Evolutionary conservation across 768 basidiomycete species (phyloP).

Genomic region (Pleurotus cornucopiae): DNA sequence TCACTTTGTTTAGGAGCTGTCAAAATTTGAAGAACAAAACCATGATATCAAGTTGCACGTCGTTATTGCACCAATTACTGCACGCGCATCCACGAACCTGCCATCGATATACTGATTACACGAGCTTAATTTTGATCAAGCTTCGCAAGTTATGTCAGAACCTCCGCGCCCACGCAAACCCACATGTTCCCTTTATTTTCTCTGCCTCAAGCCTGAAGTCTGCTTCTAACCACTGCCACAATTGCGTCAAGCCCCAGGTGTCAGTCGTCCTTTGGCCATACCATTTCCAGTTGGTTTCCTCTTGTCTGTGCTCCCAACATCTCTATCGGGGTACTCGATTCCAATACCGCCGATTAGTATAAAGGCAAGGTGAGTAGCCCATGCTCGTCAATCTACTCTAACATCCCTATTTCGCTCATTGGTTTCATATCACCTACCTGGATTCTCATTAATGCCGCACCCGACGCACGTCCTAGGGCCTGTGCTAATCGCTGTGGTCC

Average conservation of each 20-base stretch:
- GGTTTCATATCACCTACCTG: neutral
- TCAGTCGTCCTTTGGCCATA: neutral
- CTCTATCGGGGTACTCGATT: no score
- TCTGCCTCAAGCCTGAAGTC: neutral
- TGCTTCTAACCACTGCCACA: neutral
- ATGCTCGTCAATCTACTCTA: neutral
- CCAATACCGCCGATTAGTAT: no score
- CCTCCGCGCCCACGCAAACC: neutral
- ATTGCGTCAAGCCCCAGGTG: neutral
- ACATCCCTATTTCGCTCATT: neutral
- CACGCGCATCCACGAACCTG: neutral
- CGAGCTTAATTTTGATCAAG: slow-evolving; percentile 5
- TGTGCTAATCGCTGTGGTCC: slow-evolving; percentile 1
- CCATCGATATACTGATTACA: slow-evolving; percentile 4
- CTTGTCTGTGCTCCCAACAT: neutral
- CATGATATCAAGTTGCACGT: neutral
- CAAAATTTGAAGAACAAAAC: neutral
- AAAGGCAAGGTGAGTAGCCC: no score
- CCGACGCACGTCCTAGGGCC: neutral
- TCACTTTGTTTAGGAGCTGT: neutral
- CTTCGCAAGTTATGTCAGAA: neutral
- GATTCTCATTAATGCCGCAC: slow-evolving; percentile 1
- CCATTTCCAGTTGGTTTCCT: neutral
- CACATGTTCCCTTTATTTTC: slow-evolving; percentile 6
- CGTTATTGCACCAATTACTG: neutral